Percentiles rank a stretch among this genome's conserved stretches.
These are phyloP conservation scores for Penicillium macrosclerotiorum DNA, from an alignment of 495 filamentous ascomycete species.

Conservation along the genomic window DNA sequence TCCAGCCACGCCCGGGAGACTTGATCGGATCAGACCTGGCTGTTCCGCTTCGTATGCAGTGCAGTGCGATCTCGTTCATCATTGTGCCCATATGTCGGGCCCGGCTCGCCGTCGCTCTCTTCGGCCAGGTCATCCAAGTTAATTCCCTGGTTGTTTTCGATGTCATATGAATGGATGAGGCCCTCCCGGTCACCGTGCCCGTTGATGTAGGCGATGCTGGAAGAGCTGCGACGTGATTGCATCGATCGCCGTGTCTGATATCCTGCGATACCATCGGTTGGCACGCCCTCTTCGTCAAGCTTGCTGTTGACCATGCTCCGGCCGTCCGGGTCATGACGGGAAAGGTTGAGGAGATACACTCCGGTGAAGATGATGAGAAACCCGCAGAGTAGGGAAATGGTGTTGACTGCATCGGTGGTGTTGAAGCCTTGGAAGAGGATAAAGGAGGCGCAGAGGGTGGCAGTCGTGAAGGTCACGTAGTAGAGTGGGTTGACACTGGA, in stretches of 20 bases:
- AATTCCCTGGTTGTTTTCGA: constrained; percentile 61
- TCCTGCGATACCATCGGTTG: constrained; percentile 87
- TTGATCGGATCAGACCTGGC: constrained; percentile 25
- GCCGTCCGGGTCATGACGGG: constrained; percentile 85
- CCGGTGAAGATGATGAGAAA: constrained; percentile 97
- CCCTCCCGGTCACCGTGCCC: constrained; percentile 65
- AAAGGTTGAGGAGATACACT: constrained; percentile 95
- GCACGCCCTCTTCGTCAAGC: constrained; percentile 68
- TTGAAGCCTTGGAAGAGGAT: constrained; percentile 98
- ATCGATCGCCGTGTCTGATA: constrained; percentile 87
- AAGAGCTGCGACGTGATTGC: constrained; percentile 78
- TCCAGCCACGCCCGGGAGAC: neutral
- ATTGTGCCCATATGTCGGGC: constrained; percentile 35
- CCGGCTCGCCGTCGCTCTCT: constrained; percentile 60
- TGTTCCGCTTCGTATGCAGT: constrained; percentile 39
- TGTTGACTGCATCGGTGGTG: constrained; percentile 89
- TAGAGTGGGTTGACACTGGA: constrained; percentile 93
- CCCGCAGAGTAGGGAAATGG: constrained; percentile 85
- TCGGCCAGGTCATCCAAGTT: constrained; percentile 69
- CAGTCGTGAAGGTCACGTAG: constrained; percentile 99
- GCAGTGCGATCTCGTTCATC: constrained; percentile 27
- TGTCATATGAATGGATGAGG: constrained; percentile 79
- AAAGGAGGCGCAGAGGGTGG: constrained; percentile 90
- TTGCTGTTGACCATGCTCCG: constrained; percentile 62
- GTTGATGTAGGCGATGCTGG: constrained; percentile 53